Percentiles rank a stretch among this genome's conserved stretches.
phyloP scores from a whole-genome alignment of 441 rosid genomes.

The Aquilaria agallochum region DNA sequence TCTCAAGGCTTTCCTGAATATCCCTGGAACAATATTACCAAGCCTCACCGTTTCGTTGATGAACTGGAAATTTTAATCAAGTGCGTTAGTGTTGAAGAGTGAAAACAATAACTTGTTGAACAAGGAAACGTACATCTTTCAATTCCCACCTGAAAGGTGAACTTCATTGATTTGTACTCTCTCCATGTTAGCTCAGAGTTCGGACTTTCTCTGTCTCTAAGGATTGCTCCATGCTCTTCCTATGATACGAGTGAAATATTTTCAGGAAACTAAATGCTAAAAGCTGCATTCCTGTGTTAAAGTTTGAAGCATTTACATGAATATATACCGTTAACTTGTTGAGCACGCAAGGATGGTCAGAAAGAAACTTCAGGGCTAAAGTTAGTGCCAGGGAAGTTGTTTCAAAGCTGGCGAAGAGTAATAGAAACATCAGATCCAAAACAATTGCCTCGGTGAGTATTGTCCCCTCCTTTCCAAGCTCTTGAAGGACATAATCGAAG shows the following conservation, averaged over 20 bases:
- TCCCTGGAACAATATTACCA: constrained; percentile 93
- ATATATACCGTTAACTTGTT: constrained; percentile 62
- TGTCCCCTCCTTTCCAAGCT: constrained; percentile 73
- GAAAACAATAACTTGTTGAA: constrained; percentile 3
- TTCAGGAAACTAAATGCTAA: neutral
- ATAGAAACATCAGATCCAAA: constrained; percentile 92
- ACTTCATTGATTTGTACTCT: constrained; percentile 94
- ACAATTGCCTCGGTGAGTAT: constrained; percentile 86
- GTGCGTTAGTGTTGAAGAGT: constrained; percentile 6
- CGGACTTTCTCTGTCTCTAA: constrained; percentile 44
- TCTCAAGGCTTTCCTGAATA: constrained; percentile 82
- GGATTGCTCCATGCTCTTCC: constrained; percentile 86
- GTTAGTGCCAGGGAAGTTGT: constrained; percentile 93
- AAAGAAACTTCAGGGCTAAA: constrained; percentile 73
- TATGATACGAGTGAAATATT: constrained; percentile 20
- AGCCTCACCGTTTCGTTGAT: constrained; percentile 90
- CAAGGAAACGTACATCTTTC: too few species aligned
- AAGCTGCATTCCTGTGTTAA: too few species aligned
- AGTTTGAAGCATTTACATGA: too few species aligned
- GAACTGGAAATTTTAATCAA: constrained; percentile 34
- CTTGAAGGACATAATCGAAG: constrained; percentile 81
- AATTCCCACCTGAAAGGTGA: constrained; percentile 71
- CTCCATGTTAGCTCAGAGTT: constrained; percentile 75
- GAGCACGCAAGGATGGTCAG: constrained; percentile 62
- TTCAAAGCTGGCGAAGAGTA: constrained; percentile 96